Evolutionary conservation across 805 yeast genomes (phyloP).

Genomic region (Wickerhamomyces bovis): DNA sequence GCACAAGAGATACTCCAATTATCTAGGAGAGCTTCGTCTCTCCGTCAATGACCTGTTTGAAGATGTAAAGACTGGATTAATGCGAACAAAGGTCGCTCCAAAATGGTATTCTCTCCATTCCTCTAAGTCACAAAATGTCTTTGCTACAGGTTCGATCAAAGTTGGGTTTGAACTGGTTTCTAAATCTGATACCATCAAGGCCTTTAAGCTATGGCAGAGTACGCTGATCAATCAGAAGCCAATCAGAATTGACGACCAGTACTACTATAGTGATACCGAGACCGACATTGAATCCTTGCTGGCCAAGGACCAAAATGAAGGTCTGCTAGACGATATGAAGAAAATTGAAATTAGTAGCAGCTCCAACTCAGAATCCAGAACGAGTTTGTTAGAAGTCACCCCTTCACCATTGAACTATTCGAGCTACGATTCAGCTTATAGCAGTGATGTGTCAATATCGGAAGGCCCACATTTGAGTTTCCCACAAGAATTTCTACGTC

Average conservation of each 20-base stretch:
- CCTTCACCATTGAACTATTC: not conserved
- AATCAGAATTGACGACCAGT: conserved; percentile 19
- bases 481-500: not conserved
- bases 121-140: conserved; percentile 32
- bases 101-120: conserved; percentile 43
- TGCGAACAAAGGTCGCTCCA: conserved; percentile 18
- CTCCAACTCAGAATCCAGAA: not conserved
- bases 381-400: not conserved
- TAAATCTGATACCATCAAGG: conserved; percentile 13
- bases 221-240: conserved; percentile 1
- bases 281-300: conserved; percentile 22
- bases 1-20: conserved; percentile 22
- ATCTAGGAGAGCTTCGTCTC: conserved; percentile 23
- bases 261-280: conserved; percentile 21
- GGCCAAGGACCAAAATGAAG: conserved; percentile 7
- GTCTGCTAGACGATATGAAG: not conserved
- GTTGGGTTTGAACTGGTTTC: conserved; percentile 35
- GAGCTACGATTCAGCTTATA: conserved; percentile 6
- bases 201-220: conserved; percentile 17
- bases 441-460: conserved; percentile 4
- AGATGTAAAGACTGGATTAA: conserved; percentile 3
- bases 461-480: not conserved
- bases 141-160: conserved; percentile 43
- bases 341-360: not conserved
- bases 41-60: conserved; percentile 17